Base-by-base conservation (phyloP, 2,329 filamentous ascomycete species). In the Stemphylium vesicarium region DNA sequence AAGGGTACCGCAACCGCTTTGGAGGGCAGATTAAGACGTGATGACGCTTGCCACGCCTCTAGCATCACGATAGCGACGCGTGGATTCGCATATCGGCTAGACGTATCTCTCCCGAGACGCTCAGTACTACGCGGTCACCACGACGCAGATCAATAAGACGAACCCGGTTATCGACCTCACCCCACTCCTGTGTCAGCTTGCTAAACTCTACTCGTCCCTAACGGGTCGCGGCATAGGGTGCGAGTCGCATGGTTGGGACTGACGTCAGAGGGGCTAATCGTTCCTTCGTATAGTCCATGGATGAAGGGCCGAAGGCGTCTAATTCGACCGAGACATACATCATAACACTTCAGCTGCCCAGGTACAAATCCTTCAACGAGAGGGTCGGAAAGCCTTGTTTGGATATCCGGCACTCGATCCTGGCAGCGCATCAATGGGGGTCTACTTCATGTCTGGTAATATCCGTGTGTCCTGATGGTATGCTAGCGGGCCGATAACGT, bases 281-380 rank as follows among this genome's bases (percentile, higher is more conserved):
- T 16, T 33, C 26, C 24, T 47, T 54, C 13, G 51, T 54, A 33
- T 42, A 33, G 33, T 26, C 32, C 51, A 54, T 53, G 50, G 50
- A 43, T 54, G 26, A 43, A 54, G 51, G 51, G 51, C 51, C 51
- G 51, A 54, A 44, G 39, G n/a, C 41, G 20, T 24, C 31, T 15
- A 20, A 39, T 43, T 32, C 11, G 26, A 50, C 51, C 45, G 39
- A 44, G 11, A 11, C 16, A 40, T 46, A 41, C 37, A 48, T 33
- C 43, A 53, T 32, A 15, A 16, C 29, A 38, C 46, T 40, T 50
- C 45, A 42, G 37, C 29, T 33, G 43, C 31, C 37, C n/a, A 47
- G 42, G 50, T 29, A 36, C 16, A 22, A 22, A 42, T 53, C 24
- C 42, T 47, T 41, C 16, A 16, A 41, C 29, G 24, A 24, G 13